Conservation (phyloP, 345 rosid species). For the Sisymbrium altissimum region DNA sequence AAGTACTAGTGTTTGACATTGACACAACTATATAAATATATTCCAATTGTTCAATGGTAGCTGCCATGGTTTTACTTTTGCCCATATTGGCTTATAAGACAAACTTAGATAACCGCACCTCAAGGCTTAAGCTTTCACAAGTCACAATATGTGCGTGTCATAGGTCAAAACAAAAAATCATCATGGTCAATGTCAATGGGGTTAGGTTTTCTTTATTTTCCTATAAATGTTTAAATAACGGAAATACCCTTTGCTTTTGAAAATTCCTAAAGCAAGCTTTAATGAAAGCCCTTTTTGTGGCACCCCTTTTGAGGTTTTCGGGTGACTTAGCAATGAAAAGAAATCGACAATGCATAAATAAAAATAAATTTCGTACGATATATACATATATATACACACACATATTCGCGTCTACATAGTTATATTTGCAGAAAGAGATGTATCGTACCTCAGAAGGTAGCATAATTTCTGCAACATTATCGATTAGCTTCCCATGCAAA, state of each 20-base stretch:
- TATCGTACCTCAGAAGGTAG: constrained; percentile 72
- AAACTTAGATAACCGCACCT: constrained; percentile 35
- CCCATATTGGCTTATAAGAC: constrained; percentile 1
- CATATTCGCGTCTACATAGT: not conserved
- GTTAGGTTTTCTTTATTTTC: constrained; percentile 28
- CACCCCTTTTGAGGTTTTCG: constrained; percentile 34
- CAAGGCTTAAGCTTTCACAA: constrained; percentile 32
- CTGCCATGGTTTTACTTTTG: constrained; percentile 16
- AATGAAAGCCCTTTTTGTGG: constrained; percentile 38
- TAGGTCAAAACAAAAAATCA: constrained; percentile 31
- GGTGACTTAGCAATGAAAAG: constrained; percentile 21
- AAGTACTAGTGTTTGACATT: constrained; percentile 21
- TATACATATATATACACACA: not conserved
- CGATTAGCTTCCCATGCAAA: constrained; percentile 78
- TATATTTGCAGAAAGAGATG: constrained; percentile 27
- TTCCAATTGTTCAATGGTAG: constrained; percentile 5
- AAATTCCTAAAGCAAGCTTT: constrained; percentile 35
- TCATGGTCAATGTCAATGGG: constrained; percentile 35
- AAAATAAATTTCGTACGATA: not conserved
- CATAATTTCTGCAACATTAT: constrained; percentile 49
- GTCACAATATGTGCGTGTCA: constrained; percentile 22
- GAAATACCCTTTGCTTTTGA: constrained; percentile 32
- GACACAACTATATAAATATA: not conserved
- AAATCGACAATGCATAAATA: constrained; percentile 24
- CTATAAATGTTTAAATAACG: constrained; percentile 27